These are phyloP conservation scores for Tripterygium wilfordii DNA, from an alignment of 177 flowering plant genomes.

Conservation along the genomic window DNA sequence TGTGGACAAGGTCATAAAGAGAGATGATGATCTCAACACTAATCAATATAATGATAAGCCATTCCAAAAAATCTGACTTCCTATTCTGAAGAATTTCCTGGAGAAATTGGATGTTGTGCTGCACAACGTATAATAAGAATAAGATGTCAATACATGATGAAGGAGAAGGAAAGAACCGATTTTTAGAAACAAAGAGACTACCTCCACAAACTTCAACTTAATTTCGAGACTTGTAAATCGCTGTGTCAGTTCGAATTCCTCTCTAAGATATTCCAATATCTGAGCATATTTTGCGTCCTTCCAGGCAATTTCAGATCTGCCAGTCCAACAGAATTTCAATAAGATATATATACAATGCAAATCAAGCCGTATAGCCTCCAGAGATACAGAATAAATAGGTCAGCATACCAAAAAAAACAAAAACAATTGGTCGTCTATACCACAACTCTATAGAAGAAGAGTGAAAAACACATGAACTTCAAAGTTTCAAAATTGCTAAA, in stretches of 20 bases:
- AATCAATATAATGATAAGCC: constrained; percentile 85
- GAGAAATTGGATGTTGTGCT: constrained; percentile 93
- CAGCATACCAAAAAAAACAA: no score
- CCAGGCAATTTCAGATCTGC: constrained; percentile 97
- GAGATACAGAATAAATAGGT: no score
- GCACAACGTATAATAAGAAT: no score
- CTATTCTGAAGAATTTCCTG: constrained; percentile 94
- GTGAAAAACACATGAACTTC: no score
- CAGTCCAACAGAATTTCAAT: no score
- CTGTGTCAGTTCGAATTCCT: constrained; percentile 90
- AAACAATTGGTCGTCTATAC: no score
- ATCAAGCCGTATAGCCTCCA: no score
- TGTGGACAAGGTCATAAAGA: constrained; percentile 62
- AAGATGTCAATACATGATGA: no score
- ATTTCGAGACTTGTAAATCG: constrained; percentile 95
- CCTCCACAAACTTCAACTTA: constrained; percentile 98
- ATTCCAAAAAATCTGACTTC: constrained; percentile 91
- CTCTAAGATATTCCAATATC: constrained; percentile 94
- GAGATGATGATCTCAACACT: constrained; percentile 80
- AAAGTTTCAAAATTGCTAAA: no score
- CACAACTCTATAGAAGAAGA: no score
- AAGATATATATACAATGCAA: no score
- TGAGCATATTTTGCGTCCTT: constrained; percentile 96
- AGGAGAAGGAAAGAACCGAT: neutral
- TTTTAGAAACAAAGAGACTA: constrained; percentile 14